Conservation (phyloP, 1,139 yeast species). For the Hansenula lynferdii region DNA sequence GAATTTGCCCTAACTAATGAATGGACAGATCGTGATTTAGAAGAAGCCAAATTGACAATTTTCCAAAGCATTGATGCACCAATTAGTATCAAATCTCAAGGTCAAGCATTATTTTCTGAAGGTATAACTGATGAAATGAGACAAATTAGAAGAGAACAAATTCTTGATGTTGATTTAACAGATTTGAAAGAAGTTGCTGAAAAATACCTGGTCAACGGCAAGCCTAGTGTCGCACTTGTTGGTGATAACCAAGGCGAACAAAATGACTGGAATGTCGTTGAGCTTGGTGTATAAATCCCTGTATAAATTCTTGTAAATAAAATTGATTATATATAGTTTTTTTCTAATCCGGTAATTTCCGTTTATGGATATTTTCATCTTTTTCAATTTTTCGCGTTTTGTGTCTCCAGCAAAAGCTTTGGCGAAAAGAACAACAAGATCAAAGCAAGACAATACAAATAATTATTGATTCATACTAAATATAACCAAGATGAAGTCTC, state of each 20-base stretch:
- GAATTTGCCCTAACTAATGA: constrained; percentile 47
- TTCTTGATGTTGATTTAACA: constrained; percentile 56
- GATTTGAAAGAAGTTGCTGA: constrained; percentile 65
- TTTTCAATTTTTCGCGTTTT: constrained; percentile 1
- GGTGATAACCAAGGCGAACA: constrained; percentile 14
- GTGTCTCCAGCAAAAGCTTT: constrained; percentile 3
- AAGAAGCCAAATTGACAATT: constrained; percentile 84
- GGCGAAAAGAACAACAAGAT: constrained; percentile 7
- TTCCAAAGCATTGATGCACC: constrained; percentile 96
- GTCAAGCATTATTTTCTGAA: constrained; percentile 57
- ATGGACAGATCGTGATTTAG: constrained; percentile 58
- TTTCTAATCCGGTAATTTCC: neutral
- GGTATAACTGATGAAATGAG: constrained; percentile 77
- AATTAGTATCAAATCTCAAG: constrained; percentile 73
- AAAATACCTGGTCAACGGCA: constrained; percentile 40
- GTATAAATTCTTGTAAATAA: neutral
- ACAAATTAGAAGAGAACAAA: constrained; percentile 70
- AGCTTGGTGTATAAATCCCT: constrained; percentile 6
- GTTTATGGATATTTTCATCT: neutral
- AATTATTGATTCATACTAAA: too few species aligned
- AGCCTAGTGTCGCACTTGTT: constrained; percentile 19
- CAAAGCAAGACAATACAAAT: too few species aligned
- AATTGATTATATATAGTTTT: too few species aligned
- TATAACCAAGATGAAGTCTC: constrained; percentile 10
- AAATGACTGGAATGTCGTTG: constrained; percentile 17